Conservation (phyloP, 805 yeast genomes). For the Ogataea kodamae region DNA sequence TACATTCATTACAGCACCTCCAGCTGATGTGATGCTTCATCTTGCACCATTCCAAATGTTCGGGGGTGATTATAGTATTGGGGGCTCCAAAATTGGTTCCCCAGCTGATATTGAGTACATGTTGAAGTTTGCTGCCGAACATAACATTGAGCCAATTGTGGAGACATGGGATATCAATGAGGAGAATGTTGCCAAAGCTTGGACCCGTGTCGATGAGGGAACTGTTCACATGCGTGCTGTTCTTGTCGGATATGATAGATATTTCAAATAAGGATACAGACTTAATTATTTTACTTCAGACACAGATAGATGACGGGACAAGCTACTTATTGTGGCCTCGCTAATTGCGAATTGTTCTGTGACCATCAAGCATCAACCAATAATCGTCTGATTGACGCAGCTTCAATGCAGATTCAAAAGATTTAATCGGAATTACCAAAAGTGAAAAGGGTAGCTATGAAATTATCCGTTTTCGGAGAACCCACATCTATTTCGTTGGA, state of each 20-base stretch:
- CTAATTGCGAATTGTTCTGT: too few species aligned
- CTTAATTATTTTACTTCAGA: background rate
- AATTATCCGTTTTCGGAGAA: too few species aligned
- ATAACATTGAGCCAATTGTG: constrained; percentile 58
- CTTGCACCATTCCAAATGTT: constrained; percentile 28
- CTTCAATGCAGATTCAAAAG: too few species aligned
- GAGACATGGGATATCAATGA: constrained; percentile 55
- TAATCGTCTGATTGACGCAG: too few species aligned
- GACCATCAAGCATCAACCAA: too few species aligned
- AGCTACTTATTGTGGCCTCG: too few species aligned
- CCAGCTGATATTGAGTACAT: constrained; percentile 63
- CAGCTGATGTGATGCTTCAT: constrained; percentile 26
- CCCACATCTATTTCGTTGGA: too few species aligned
- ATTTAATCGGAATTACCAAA: too few species aligned
- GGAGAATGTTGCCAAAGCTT: constrained; percentile 50
- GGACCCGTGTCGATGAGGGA: constrained; percentile 50
- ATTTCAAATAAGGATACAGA: constrained; percentile 6
- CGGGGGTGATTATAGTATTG: constrained; percentile 46
- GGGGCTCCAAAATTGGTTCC: constrained; percentile 59
- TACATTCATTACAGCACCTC: constrained; percentile 45
- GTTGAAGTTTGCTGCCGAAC: constrained; percentile 60
- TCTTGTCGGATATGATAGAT: constrained; percentile 50
- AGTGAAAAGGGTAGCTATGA: too few species aligned
- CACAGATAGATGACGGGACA: too few species aligned
- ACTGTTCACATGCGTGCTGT: constrained; percentile 65